Evolutionary conservation across 108 stramenopile species (phyloP).

Genomic region (Mediolabrus comicus): DNA sequence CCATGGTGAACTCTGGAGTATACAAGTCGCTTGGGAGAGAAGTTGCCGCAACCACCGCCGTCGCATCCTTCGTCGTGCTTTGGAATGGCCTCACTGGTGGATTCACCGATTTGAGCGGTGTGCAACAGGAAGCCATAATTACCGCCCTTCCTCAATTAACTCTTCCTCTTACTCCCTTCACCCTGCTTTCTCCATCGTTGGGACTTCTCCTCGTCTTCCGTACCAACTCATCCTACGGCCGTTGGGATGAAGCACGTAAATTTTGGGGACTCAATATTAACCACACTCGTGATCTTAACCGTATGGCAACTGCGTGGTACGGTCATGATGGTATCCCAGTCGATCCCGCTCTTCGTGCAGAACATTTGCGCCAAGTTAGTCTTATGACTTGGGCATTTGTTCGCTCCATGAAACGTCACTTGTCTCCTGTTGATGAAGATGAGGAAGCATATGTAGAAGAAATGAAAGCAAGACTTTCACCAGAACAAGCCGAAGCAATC

Average conservation of each 20-base stretch:
- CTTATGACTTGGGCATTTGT: conserved; percentile 29
- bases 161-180: conserved; percentile 54
- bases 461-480: conserved; percentile 31
- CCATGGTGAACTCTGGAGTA: conserved; percentile 46
- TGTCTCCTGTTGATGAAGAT: conserved; percentile 22
- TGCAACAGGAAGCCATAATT: conserved; percentile 39
- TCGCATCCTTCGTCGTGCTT: conserved; percentile 42
- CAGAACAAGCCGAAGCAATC: conserved; percentile 43
- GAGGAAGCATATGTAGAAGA: conserved; percentile 34
- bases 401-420: conserved; percentile 43
- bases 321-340: conserved; percentile 6
- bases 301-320: conserved; percentile 28
- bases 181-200: conserved; percentile 44
- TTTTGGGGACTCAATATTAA: conserved; percentile 34
- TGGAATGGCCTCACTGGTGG: conserved; percentile 48
- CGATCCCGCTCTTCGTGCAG: conserved; percentile 2
- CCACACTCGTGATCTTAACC: conserved; percentile 36
- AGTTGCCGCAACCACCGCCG: conserved; percentile 33
- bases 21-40: conserved; percentile 45
- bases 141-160: conserved; percentile 28
- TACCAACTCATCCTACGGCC: conserved; percentile 61
- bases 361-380: conserved; percentile 12
- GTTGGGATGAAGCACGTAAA: conserved; percentile 42
- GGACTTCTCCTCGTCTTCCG: conserved; percentile 57
- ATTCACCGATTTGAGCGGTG: conserved; percentile 48